Percentiles rank a stretch among this genome's conserved stretches.
These are phyloP conservation scores for Balamuthia mandrillaris DNA, from an alignment of 208 protist genomes.

Conservation along the genomic window DNA sequence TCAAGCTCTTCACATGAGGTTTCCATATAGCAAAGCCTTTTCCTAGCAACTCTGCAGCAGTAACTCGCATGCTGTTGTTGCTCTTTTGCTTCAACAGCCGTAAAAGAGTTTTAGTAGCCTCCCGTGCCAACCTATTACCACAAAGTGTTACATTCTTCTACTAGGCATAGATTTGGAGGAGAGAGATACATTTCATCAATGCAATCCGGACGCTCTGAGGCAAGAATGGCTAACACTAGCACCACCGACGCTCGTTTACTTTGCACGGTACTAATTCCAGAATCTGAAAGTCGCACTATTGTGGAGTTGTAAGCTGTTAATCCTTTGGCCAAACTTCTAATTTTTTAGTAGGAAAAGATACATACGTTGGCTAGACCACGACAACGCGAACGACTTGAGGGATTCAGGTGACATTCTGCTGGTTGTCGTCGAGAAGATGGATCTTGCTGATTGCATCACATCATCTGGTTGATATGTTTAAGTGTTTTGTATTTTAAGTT, in stretches of 20 bases:
- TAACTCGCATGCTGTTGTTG: neutral
- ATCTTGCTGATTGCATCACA: neutral
- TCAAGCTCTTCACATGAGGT: neutral
- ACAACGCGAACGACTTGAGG: neutral
- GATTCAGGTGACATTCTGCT: neutral
- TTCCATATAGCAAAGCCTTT: neutral
- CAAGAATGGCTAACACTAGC: no score
- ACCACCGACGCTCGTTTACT: no score
- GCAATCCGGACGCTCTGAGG: no score
- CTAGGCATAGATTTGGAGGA: no score
- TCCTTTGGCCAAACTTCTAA: no score
- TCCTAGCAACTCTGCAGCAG: conserved; percentile 12
- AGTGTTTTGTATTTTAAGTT: neutral
- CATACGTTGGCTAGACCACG: neutral
- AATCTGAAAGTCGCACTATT: no score
- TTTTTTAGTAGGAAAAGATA: no score
- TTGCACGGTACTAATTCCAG: no score
- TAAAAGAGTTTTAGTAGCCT: neutral
- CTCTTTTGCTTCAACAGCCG: neutral
- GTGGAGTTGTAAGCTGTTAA: no score
- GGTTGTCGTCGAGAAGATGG: neutral
- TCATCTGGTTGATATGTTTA: neutral
- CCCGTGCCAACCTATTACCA: no score
- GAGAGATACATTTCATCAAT: no score
- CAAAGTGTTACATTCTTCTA: no score